Evolutionary conservation across 805 yeast species (phyloP), one percentile per base, ranked within the genome.

Genomic region (Yarrowia sp.): DNA sequence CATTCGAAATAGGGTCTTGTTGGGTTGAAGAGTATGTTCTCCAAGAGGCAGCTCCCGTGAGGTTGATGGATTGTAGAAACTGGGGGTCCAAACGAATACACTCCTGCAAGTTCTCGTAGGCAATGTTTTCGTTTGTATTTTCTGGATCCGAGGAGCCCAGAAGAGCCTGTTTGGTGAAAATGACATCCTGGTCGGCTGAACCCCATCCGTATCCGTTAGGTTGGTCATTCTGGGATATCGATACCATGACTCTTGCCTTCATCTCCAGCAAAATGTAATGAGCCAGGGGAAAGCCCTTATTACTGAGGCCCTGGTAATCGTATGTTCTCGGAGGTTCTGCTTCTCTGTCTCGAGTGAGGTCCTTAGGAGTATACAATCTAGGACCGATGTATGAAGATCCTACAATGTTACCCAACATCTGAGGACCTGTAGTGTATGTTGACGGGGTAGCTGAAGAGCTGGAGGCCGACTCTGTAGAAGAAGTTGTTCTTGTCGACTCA

Each of bases 1-100:
- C 69, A 15, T 78, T 70, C 0, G 83, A 76, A 73, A 84, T 88
- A 0, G 80, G 79, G 13, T 53, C 42, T 0, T 70, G 71, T 0
- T 74, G 72, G 36, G 76, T 70, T 70, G 87, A 87, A 58, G 78
- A 77, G 0, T 80, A 70, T 53, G 77, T 78, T 52, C 80, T 73
- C 83, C 84, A 82, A 14, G 78, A 70, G 4, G 72, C 70, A 15
- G 61, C 52, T 9, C 65, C 65, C 1, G 67, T 69, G 7, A 15
- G 74, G 70, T 47, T 69, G 65, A 42, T 69, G 53, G 14, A 44
- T 33, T 5, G 72, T 66, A 34, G 70, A 73, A 68, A 20, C 9
- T 33, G 30, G 2, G 67, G 60, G 42, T 49, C 58, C 13, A 64
- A 34, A 10, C 34, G 4, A 9, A 50, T 49, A 38, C 67, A 64